Base-by-base conservation (phyloP, 202 grass and related monocot genomes). In the Tripidium arundinaceum region DNA sequence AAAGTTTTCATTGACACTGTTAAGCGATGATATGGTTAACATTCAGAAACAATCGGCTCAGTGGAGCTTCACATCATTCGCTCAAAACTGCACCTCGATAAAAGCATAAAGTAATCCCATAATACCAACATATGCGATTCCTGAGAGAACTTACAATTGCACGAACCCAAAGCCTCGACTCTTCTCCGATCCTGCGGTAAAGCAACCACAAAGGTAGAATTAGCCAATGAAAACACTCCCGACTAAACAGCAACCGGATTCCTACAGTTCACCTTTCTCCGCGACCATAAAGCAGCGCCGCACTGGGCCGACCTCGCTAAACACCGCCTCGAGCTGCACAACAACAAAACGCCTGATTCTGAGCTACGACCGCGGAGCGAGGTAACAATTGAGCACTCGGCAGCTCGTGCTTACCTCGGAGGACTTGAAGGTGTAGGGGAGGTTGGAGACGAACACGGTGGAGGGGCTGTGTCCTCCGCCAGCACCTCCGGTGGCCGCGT, bases 201-300 rank as follows among this genome's bases (percentile, higher is more conserved):
- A 81, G 70, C 31, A 81, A 16, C 42, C 27, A 66, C 26, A 37
- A 7, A 39, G 22, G 46, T 7, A 29, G 7, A 78, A 43, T 16
- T 11, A 70, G 41, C 28, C 9, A 14, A 85, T 82, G 42, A 71
- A 3, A 73, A 34, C 52, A 59, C 16, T 54, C 52, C 33, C 16
- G 25, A 42, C 0, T 12, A 54, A 84, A 76, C 24, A 34, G 6
- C 15, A 19, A 41, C 29, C 6, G 18, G 47, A 59, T 28, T 66
- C 24, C 25, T 19, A 5, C 47, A 2, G 42, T 29, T 62, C 49
- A 99, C 96, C 90, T 83, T 90, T 99, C 4, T 70, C 52, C 69
- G 87, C 87, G 22, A 99, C 96, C 92, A 96, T 91, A 81, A 96
- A 99, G 83, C 87, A 90, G 68, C 88, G 92, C 90, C 92, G 86